Percentiles rank a stretch among this genome's conserved stretches.
Evolutionary conservation across 2,329 filamentous ascomycete genomes (phyloP).

Genomic region (Talaromyces sp.): DNA sequence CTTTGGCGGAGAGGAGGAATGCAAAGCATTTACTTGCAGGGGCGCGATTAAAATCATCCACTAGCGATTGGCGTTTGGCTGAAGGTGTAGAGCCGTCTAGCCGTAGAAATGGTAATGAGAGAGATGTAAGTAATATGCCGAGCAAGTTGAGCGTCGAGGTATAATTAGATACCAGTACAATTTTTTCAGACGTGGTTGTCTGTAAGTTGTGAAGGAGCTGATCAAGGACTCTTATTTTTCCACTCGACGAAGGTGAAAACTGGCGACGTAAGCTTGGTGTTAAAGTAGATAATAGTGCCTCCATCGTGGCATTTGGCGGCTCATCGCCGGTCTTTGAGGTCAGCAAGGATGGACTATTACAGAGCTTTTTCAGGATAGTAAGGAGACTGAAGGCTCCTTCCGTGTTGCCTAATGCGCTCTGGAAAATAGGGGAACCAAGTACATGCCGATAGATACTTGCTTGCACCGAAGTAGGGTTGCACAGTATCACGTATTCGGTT

Average conservation of each 20-base stretch:
- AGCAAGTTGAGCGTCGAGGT: slow-evolving; percentile 68
- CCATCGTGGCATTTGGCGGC: slow-evolving; percentile 44
- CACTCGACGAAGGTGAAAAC: slow-evolving; percentile 56
- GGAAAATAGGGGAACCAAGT: slow-evolving; percentile 62
- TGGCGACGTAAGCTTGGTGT: slow-evolving; percentile 52
- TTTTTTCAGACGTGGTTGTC: slow-evolving; percentile 62
- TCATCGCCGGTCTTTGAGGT: slow-evolving; percentile 49
- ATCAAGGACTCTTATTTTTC: slow-evolving; percentile 65
- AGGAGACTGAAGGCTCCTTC: slow-evolving; percentile 66
- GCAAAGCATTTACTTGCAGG: slow-evolving; percentile 58
- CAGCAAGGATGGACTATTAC: slow-evolving; percentile 65
- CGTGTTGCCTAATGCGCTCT: slow-evolving; percentile 57
- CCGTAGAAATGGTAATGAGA: slow-evolving; percentile 61
- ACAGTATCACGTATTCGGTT: slow-evolving; percentile 65
- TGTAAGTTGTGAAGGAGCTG: slow-evolving; percentile 60
- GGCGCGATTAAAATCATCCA: slow-evolving; percentile 66
- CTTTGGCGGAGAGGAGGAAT: slow-evolving; percentile 69
- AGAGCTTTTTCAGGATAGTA: slow-evolving; percentile 69
- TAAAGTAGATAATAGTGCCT: slow-evolving; percentile 51
- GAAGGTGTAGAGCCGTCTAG: slow-evolving; percentile 65
- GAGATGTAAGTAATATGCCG: slow-evolving; percentile 56
- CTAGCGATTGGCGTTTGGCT: slow-evolving; percentile 62
- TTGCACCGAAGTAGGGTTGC: slow-evolving; percentile 59
- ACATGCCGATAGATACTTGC: slow-evolving; percentile 60
- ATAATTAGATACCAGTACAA: slow-evolving; percentile 73